These are phyloP conservation scores for Populus euphratica DNA, from an alignment of 345 rosid species.

Conservation along the genomic window DNA sequence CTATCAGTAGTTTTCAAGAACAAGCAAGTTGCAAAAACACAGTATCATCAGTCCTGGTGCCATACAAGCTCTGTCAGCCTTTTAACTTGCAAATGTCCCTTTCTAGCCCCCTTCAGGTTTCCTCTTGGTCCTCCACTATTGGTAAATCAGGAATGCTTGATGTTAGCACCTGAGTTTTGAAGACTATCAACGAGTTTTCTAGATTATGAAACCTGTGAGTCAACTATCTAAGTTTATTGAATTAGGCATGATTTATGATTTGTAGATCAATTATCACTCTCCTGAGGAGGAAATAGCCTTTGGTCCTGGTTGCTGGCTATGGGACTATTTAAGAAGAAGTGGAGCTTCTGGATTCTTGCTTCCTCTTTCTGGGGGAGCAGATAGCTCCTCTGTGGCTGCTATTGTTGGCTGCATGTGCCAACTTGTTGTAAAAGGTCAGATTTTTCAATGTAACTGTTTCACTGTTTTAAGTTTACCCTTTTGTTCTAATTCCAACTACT, in stretches of 20 bases:
- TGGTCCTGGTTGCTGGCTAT: constrained; percentile 97
- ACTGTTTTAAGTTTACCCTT: background rate
- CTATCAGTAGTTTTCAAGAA: constrained; percentile 83
- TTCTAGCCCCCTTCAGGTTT: constrained; percentile 71
- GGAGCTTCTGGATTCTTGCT: constrained; percentile 97
- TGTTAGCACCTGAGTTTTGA: background rate
- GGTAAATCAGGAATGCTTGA: background rate
- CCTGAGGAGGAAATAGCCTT: constrained; percentile 95
- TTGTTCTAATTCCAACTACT: background rate
- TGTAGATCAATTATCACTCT: constrained; percentile 70
- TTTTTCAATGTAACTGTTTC: background rate
- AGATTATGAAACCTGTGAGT: background rate
- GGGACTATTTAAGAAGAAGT: constrained; percentile 98
- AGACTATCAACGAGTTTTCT: background rate
- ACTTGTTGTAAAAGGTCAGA: constrained; percentile 82
- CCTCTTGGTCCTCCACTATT: constrained; percentile 5
- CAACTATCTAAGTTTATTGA: background rate
- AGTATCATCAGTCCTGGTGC: constrained; percentile 60
- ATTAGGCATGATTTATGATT: constrained; percentile 4
- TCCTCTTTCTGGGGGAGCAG: constrained; percentile 97
- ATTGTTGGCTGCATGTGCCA: constrained; percentile 99
- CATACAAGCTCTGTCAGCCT: constrained; percentile 63
- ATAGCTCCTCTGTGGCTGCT: constrained; percentile 96
- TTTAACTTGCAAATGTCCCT: constrained; percentile 65
- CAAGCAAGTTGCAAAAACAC: constrained; percentile 73